Percentiles rank a stretch among this genome's conserved stretches.
phyloP scores from a whole-genome alignment of 257 asterid genomes.

The Plantago ovata region DNA sequence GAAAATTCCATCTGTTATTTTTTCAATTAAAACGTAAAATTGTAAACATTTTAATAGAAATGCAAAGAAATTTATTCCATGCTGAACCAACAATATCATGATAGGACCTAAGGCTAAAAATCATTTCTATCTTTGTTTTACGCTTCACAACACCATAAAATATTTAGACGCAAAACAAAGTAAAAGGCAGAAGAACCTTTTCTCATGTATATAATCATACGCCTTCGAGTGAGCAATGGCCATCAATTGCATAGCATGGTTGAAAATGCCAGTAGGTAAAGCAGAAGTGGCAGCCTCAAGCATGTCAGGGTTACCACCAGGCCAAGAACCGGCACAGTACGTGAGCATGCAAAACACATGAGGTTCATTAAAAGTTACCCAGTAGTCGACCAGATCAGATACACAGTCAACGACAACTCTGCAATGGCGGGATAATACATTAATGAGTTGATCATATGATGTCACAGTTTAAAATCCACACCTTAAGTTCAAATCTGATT shows the following conservation, averaged over 20 bases:
- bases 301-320: conserved; percentile 98
- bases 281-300: conserved; percentile 92
- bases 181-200: conserved; percentile 41
- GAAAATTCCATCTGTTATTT: too few relatives aligned
- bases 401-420: conserved; percentile 84
- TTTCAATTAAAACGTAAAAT: too few relatives aligned
- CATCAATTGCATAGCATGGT: conserved; percentile 86
- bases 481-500: background rate
- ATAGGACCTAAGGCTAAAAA: background rate
- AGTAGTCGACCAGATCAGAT: conserved; percentile 81
- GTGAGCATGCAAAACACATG: conserved; percentile 90
- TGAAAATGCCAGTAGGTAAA: conserved; percentile 81
- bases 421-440: conserved; percentile 17
- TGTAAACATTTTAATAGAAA: too few relatives aligned
- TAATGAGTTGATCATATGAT: background rate
- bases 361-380: conserved; percentile 96
- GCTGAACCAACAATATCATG: too few relatives aligned
- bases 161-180: background rate
- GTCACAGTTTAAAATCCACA: background rate
- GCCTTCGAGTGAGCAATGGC: conserved; percentile 81
- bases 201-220: conserved; percentile 78
- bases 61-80: too few relatives aligned
- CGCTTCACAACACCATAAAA: background rate
- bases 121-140: background rate
- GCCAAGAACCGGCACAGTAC: conserved; percentile 98